Evolutionary conservation across 345 rosid species (phyloP).

Genomic region (Salix exigua): DNA sequence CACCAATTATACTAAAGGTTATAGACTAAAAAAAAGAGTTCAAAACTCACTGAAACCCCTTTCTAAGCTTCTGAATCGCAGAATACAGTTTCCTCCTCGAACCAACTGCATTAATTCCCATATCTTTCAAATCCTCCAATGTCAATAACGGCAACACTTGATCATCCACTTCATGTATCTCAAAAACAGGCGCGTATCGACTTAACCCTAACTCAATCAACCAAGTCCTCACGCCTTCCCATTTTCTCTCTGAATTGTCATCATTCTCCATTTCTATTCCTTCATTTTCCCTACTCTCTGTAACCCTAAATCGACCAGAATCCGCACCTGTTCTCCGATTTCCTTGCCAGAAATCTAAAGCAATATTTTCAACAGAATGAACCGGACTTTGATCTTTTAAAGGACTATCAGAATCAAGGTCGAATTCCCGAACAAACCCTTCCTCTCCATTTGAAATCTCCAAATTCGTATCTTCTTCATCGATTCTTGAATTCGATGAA

Average conservation of each 20-base stretch:
- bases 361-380: constrained; percentile 23
- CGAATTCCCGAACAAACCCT: constrained; percentile 22
- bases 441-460: constrained; percentile 13
- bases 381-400: constrained; percentile 26
- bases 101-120: constrained; percentile 37
- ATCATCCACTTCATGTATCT: constrained; percentile 33
- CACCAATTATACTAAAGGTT: constrained; percentile 7
- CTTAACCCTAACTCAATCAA: constrained; percentile 31
- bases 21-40: neutral
- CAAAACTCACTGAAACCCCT: constrained; percentile 26
- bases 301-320: constrained; percentile 28
- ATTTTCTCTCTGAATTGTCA: constrained; percentile 22
- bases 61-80: constrained; percentile 32
- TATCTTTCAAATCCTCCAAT: constrained; percentile 34
- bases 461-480: constrained; percentile 5
- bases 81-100: constrained; percentile 31
- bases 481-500: constrained; percentile 9
- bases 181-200: constrained; percentile 35
- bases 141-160: constrained; percentile 30
- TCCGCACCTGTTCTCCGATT: constrained; percentile 18
- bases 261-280: constrained; percentile 19
- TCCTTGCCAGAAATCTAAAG: constrained; percentile 36
- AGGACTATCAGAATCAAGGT: constrained; percentile 22
- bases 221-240: constrained; percentile 31
- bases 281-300: constrained; percentile 31